phyloP scores from a whole-genome alignment of 257 asterid species.

The Rhazya stricta region DNA sequence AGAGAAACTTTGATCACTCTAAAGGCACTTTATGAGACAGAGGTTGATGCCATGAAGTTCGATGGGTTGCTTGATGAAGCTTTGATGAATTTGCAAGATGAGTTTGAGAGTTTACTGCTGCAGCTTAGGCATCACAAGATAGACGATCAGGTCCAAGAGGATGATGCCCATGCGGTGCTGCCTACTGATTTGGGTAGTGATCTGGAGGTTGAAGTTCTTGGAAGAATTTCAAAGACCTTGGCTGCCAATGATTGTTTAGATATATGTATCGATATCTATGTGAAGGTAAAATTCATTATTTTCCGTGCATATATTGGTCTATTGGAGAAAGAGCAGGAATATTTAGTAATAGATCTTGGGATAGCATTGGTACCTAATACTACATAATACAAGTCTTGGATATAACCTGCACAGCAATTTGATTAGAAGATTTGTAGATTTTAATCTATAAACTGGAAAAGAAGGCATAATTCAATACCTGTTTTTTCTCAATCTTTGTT shows the following conservation, averaged over 20 bases:
- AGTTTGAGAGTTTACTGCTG: slow-evolving; percentile 56
- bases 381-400: not conserved
- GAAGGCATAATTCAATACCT: not conserved
- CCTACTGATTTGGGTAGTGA: slow-evolving; percentile 44
- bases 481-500: not conserved
- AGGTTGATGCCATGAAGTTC: slow-evolving; percentile 68
- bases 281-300: slow-evolving; percentile 40
- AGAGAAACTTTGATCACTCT: slow-evolving; percentile 66
- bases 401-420: not conserved
- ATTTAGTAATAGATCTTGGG: no score
- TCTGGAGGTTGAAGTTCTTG: slow-evolving; percentile 51
- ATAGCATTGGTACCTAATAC: no score
- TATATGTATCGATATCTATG: slow-evolving; percentile 71
- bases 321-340: not conserved
- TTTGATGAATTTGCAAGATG: slow-evolving; percentile 76
- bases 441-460: not conserved
- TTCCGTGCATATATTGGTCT: not conserved
- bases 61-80: slow-evolving; percentile 80
- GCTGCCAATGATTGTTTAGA: slow-evolving; percentile 75
- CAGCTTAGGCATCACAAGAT: slow-evolving; percentile 42
- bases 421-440: not conserved
- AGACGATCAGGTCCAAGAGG: slow-evolving; percentile 15
- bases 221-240: slow-evolving; percentile 49
- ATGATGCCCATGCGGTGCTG: slow-evolving; percentile 19
- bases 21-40: slow-evolving; percentile 57